phyloP scores from a whole-genome alignment of 768 basidiomycete species.

The Suillus luteus region DNA sequence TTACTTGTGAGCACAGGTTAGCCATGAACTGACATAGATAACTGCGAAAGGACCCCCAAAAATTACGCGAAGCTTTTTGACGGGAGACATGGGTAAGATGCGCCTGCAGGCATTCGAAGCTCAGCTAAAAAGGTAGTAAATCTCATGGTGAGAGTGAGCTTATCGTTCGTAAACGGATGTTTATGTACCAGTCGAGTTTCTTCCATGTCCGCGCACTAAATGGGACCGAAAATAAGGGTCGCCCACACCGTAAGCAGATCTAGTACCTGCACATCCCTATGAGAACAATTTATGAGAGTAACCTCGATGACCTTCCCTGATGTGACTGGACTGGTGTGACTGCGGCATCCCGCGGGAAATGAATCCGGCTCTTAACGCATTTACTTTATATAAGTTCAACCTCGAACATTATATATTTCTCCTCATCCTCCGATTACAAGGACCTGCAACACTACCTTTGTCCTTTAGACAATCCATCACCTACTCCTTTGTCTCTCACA shows the following conservation, averaged over 20 bases:
- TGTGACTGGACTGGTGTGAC: conserved; percentile 9
- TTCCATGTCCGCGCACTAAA: conserved; percentile 14
- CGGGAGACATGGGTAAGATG: conserved; percentile 18
- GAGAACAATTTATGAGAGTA: conserved; percentile 23
- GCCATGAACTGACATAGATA: neutral
- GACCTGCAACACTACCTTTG: too few relatives aligned
- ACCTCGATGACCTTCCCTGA: conserved; percentile 17
- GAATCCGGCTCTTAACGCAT: conserved; percentile 17
- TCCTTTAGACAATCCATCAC: too few relatives aligned
- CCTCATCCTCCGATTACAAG: conserved; percentile 17
- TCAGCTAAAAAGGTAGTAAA: conserved; percentile 20
- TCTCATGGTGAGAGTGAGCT: conserved; percentile 15
- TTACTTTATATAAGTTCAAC: conserved; percentile 24
- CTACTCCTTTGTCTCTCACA: conserved; percentile 22
- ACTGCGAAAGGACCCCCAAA: conserved; percentile 28
- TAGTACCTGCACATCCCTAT: conserved; percentile 20
- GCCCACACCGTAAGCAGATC: conserved; percentile 15
- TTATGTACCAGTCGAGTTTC: conserved; percentile 17
- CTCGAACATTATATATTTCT: conserved; percentile 16
- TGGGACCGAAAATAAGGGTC: conserved; percentile 20
- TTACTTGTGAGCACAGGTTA: conserved; percentile 9
- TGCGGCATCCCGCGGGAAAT: conserved; percentile 25
- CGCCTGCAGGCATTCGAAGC: conserved; percentile 24
- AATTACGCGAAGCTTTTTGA: conserved; percentile 34
- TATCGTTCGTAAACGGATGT: conserved; percentile 19